Evolutionary conservation across 352 stramenopile species (phyloP).

Genomic region (Pythium monospermum): DNA sequence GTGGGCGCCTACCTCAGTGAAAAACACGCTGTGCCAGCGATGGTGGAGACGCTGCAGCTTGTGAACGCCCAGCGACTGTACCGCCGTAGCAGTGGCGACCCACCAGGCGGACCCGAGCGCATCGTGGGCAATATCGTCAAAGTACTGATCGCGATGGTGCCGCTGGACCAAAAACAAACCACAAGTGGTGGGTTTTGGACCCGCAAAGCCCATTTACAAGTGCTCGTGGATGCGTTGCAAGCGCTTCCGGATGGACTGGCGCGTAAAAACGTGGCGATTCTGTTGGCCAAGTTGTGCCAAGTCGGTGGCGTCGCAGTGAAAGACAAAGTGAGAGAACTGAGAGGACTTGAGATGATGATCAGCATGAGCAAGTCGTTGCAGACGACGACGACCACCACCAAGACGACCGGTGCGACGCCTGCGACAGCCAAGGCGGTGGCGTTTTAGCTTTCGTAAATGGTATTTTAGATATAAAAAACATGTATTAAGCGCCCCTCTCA

Average conservation of each 20-base stretch:
- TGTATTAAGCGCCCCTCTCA: too few species aligned
- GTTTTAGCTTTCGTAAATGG: too few species aligned
- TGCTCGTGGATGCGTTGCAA: slow-evolving; percentile 42
- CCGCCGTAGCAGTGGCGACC: not conserved
- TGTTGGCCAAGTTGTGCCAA: slow-evolving; percentile 69
- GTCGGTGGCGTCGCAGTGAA: slow-evolving; percentile 37
- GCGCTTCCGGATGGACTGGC: slow-evolving; percentile 42
- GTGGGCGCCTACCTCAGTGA: slow-evolving; percentile 37
- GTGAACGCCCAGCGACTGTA: slow-evolving; percentile 29
- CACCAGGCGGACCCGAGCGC: slow-evolving; percentile 30
- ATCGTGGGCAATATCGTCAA: slow-evolving; percentile 66
- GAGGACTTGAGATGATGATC: slow-evolving; percentile 81
- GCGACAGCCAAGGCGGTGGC: slow-evolving; percentile 7
- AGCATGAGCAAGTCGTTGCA: slow-evolving; percentile 49
- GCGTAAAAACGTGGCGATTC: slow-evolving; percentile 73
- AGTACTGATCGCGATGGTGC: slow-evolving; percentile 50
- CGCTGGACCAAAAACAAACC: slow-evolving; percentile 9
- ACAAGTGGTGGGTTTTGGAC: slow-evolving; percentile 20
- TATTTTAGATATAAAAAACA: too few species aligned
- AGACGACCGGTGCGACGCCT: not conserved
- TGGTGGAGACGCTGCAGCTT: slow-evolving; percentile 37
- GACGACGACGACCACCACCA: not conserved
- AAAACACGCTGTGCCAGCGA: slow-evolving; percentile 24
- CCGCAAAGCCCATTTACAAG: slow-evolving; percentile 23
- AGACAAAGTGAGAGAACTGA: slow-evolving; percentile 42